Evolutionary conservation across 164 flowering plant species (phyloP), one percentile per base, ranked within the genome.

Genomic region (Aristolochia californica): DNA sequence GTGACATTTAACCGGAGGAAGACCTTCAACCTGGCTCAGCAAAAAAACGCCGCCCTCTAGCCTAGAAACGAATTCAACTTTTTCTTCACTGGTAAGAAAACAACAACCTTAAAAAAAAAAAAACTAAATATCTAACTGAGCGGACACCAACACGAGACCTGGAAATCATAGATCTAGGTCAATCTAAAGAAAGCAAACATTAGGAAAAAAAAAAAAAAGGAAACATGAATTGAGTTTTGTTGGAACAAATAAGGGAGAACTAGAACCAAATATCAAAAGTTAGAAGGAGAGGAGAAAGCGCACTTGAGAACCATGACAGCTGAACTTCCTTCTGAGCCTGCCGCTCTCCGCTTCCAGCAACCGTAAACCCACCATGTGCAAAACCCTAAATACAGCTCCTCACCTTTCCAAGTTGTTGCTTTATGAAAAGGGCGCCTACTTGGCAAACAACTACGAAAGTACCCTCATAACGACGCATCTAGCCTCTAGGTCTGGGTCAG

Each of bases 221-320:
- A 24, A 27, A 14, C 43, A n/a, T 9, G 40, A 8, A 5, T 34
- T 34, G 4, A n/a, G n/a, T 8, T 1, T 34, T 34, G 10, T 2
- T 1, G 40, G 10, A 34, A 7, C 10, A 34, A 34, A 34, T 34
- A 3, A 34, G 40, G 40, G 10, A 12, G 10, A 34, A 34, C 40
- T 34, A 24, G 14, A 26, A 54, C 12, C 20, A 20, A 22, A 24
- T 3, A 28, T 16, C 11, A 16, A 4, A 3, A 1, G 17, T 15
- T 25, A 18, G 17, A 17, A 10, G 28, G 17, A 5, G 34, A 18
- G 17, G n/a, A 18, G 28, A 14, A 9, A 15, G 21, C 56, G 21
- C n/a, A 54, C 56, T 54, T 54, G 43, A 54, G 56, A 54, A 54
- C 56, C 56, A 54, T 54, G 56, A 34, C 30, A 9, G 56, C 56